These are phyloP conservation scores for Straminergon stramineum DNA, from an alignment of 225 moss, liverwort and hornwort species.

Conservation along the genomic window DNA sequence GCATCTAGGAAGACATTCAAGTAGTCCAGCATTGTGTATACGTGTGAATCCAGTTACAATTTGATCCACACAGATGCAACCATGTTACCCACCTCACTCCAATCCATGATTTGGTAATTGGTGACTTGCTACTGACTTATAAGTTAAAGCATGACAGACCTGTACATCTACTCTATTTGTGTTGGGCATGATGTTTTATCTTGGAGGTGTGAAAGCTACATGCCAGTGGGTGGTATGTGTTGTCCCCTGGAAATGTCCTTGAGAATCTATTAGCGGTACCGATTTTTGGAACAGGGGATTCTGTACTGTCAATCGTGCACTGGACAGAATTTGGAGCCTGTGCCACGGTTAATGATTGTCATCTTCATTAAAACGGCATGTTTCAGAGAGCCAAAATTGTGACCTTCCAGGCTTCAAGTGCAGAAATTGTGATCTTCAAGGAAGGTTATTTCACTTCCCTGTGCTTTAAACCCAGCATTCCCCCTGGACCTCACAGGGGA, in stretches of 20 bases:
- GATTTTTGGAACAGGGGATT: neutral
- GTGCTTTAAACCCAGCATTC: no score
- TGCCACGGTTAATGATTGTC: neutral
- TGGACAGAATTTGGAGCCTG: neutral
- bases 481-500: neutral
- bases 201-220: neutral
- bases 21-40: neutral
- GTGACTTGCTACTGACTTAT: no score
- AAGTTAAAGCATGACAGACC: neutral
- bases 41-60: neutral
- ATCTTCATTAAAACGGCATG: neutral
- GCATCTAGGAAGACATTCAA: neutral
- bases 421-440: no score
- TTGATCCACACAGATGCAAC: neutral
- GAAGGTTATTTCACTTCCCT: neutral
- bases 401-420: neutral
- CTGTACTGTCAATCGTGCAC: neutral
- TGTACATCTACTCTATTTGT: neutral
- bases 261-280: neutral
- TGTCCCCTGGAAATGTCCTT: neutral
- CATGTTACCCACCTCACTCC: neutral
- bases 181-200: neutral
- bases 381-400: neutral
- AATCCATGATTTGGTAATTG: no score
- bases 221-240: neutral